Percentiles rank a stretch among this genome's conserved stretches.
phyloP scores from a whole-genome alignment of 2,329 filamentous ascomycete species.

The Colletotrichum kahawae region DNA sequence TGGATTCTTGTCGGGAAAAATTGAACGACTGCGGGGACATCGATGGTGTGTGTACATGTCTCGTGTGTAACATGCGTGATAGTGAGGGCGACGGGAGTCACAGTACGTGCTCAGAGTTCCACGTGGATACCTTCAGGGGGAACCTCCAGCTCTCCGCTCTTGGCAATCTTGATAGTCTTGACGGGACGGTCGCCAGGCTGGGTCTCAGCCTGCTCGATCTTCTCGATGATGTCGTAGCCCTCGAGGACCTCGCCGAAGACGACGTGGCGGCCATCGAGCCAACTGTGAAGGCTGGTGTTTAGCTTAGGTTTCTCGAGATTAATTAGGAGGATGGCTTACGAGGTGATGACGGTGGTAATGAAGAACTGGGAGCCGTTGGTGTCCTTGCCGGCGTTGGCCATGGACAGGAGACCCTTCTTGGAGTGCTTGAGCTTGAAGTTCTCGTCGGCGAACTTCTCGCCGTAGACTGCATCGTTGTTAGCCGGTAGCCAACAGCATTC shows the following conservation, averaged over 20 bases:
- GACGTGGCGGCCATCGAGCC: slow-evolving; percentile 85
- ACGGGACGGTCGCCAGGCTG: slow-evolving; percentile 70
- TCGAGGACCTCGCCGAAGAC: slow-evolving; percentile 90
- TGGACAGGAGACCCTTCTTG: slow-evolving; percentile 83
- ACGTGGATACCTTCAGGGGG: slow-evolving; percentile 91
- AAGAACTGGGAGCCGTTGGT: slow-evolving; percentile 93
- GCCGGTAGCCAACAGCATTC: neutral
- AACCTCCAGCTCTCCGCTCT: slow-evolving; percentile 84
- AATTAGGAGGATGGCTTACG: slow-evolving; percentile 51
- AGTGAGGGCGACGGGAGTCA: slow-evolving; percentile 13
- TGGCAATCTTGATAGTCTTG: slow-evolving; percentile 75
- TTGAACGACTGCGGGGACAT: neutral
- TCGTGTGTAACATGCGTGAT: neutral
- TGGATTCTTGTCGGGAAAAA: neutral
- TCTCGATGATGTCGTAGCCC: slow-evolving; percentile 80
- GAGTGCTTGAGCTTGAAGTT: slow-evolving; percentile 96
- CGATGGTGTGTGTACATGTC: neutral
- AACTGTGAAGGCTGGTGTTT: slow-evolving; percentile 49
- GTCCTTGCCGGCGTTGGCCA: slow-evolving; percentile 85
- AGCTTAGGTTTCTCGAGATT: neutral
- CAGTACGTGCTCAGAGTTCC: slow-evolving; percentile 71
- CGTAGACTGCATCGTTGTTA: slow-evolving; percentile 66
- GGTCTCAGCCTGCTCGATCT: slow-evolving; percentile 77
- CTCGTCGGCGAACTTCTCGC: slow-evolving; percentile 83
- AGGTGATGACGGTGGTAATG: slow-evolving; percentile 83